Base-by-base conservation (phyloP, 2,329 filamentous ascomycete species). In the Eutypa lata region DNA sequence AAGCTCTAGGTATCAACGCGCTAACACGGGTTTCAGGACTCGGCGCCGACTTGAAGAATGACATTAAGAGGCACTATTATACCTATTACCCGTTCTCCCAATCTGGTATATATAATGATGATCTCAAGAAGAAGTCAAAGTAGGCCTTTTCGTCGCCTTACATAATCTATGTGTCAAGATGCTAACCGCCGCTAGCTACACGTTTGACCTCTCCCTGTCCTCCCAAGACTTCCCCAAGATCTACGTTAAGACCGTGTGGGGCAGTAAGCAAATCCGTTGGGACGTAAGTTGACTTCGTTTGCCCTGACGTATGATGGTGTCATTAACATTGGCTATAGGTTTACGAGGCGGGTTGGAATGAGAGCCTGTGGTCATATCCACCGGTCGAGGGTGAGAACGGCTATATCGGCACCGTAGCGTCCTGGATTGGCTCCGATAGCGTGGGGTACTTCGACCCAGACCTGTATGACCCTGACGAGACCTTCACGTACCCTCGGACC, bases 221-320 rank as follows among this genome's bases (percentile, higher is more conserved):
- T 55, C 42, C 4, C 66, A 65, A 19, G 65, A 67, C 40, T 70
- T 64, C 49, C 65, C 67, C 33, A 64, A 59, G 50, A 59, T 68
- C 4, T 61, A 62, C 33, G 55, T 55, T 1, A 51, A 56, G 11
- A 49, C 61, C 38, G 59, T 57, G 18, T 68, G 63, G 59, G 65
- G 64, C 7, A 57, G 54, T 6, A 61, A 60, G 43, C 54, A 67
- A 49, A 57, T 68, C 6, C 63, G 66, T 6, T 68, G 66, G 65
- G 65, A 69, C 53, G 59, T 69, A 52, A 56, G 59, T 50, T 26
- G 31, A 24, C 3, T 14, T 16, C 3, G 6, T 13, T 19, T 48
- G 43, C 16, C 21, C n/a, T 33, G 13, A 47, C 33, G 40, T 26
- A 8, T 10, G 18, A 43, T 26, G 33, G 13, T 16, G 7, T 33